phyloP scores from a whole-genome alignment of 2,329 filamentous ascomycete genomes.

The Fusarium neocosmosporiellum region DNA sequence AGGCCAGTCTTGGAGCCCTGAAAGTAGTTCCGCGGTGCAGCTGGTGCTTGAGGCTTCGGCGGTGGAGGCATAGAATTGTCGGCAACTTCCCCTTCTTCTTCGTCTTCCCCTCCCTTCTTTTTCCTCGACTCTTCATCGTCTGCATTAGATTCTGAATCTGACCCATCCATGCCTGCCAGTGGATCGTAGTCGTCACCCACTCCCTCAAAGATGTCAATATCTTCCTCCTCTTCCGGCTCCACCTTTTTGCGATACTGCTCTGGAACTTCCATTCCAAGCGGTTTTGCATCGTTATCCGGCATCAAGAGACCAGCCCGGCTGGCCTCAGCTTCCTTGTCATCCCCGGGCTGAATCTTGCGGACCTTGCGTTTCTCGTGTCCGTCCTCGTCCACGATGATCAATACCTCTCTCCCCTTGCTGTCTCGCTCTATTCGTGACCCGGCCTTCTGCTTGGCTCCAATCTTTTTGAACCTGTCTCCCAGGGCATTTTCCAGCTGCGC shows the following conservation, averaged over 20 bases:
- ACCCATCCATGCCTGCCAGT: slow-evolving; percentile 66
- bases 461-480: slow-evolving; percentile 72
- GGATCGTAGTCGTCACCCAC: slow-evolving; percentile 76
- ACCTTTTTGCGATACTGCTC: slow-evolving; percentile 65
- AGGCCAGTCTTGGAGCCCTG: slow-evolving; percentile 66
- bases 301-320: slow-evolving; percentile 58
- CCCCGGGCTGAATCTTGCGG: slow-evolving; percentile 60
- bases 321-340: slow-evolving; percentile 51
- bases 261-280: slow-evolving; percentile 74
- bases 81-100: slow-evolving; percentile 34
- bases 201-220: slow-evolving; percentile 74
- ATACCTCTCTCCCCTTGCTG: slow-evolving; percentile 69
- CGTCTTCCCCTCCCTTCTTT: slow-evolving; percentile 31
- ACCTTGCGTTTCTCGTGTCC: slow-evolving; percentile 75
- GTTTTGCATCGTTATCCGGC: slow-evolving; percentile 66
- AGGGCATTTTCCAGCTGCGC: slow-evolving; percentile 62
- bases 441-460: slow-evolving; percentile 65
- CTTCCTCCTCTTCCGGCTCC: slow-evolving; percentile 61
- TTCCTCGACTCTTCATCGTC: slow-evolving; percentile 50
- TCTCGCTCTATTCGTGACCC: slow-evolving; percentile 71
- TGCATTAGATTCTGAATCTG: slow-evolving; percentile 58
- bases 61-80: slow-evolving; percentile 59
- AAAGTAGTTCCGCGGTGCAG: slow-evolving; percentile 70
- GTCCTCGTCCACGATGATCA: slow-evolving; percentile 74
- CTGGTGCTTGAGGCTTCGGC: slow-evolving; percentile 52